Percentiles rank a stretch among this genome's conserved stretches.
These are phyloP conservation scores for Linum trigynum DNA, from an alignment of 345 rosid species.

Conservation along the genomic window DNA sequence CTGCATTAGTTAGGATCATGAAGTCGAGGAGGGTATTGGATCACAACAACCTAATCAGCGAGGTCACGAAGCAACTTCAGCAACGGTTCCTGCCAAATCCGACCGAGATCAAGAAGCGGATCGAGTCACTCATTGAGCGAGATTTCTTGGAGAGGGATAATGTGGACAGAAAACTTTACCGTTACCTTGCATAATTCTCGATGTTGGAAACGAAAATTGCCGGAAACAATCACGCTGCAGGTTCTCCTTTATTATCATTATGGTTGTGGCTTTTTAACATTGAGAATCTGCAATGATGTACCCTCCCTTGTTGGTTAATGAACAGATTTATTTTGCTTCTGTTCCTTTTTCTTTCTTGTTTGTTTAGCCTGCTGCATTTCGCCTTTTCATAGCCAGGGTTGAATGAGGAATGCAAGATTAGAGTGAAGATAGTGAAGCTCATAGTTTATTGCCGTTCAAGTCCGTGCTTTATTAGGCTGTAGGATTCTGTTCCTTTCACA, in stretches of 20 bases:
- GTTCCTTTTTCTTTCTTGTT: background rate
- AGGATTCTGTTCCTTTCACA: too few species aligned
- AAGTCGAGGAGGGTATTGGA: constrained; percentile 90
- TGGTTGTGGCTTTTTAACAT: background rate
- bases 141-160: constrained; percentile 97
- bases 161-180: constrained; percentile 76
- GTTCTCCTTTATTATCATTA: background rate
- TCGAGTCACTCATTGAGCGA: constrained; percentile 90
- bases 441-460: background rate
- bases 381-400: too few species aligned
- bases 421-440: background rate
- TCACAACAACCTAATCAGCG: constrained; percentile 88
- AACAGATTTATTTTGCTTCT: background rate
- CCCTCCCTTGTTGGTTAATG: background rate
- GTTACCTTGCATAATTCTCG: constrained; percentile 61
- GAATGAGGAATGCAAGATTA: too few species aligned
- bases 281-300: background rate
- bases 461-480: background rate
- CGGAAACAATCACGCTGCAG: background rate
- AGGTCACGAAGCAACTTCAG: constrained; percentile 94
- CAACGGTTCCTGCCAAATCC: constrained; percentile 92
- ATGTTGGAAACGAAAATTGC: too few species aligned
- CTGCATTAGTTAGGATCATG: constrained; percentile 98
- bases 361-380: background rate
- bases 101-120: constrained; percentile 90